Base-by-base conservation (phyloP, 352 stramenopile species). In the Blastocystis sp. region DNA sequence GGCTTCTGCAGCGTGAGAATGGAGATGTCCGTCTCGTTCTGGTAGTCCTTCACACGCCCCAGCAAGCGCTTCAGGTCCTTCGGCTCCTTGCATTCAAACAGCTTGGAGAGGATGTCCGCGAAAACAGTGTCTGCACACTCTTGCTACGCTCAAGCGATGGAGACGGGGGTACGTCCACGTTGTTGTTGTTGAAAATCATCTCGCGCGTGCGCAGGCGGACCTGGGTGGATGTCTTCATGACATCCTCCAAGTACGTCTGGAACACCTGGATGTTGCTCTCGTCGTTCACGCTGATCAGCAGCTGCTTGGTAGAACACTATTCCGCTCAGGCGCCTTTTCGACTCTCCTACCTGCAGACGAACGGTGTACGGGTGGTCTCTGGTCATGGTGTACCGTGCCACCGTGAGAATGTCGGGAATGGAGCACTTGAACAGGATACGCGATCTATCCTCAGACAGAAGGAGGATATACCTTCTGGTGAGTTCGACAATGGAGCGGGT, bases 361-460 rank as follows among this genome's bases (percentile, higher is more conserved):
- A 84, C 14, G 48, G 52, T 40, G 52, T 59, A 69, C 3, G n/a
- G 19, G n/a, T 69, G 57, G 11, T 42, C 48, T 9, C 9, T 28
- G 24, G 17, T 60, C 6, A 28, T 42, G 10, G 2, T 2, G 3
- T 45, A 4, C 21, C 19, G 3, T 7, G 19, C 40, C 3, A 69
- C 74, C 40, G 10, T 70, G 34, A 84, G 40, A 52, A 84, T 84
- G 40, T 84, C 57, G 21, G 74, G 74, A 84, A 84, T 84, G 54
- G 61, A 24, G 48, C 68, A 34, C 10, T 84, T 62, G 52, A n/a
- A 28, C 54, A 84, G 54, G 17, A 24, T 14, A 24, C 43, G 52
- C 34, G 21, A 17, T 17, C 34, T 24, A 28, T 84, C 74, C 3
- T 7, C 3, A 42, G 74, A 69, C n/a, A 45, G n/a, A 0, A 84